Evolutionary conservation across 1,139 yeast species (phyloP), one percentile per base, ranked within the genome.

Genomic region (Nakaseomyces uthaithaninus): DNA sequence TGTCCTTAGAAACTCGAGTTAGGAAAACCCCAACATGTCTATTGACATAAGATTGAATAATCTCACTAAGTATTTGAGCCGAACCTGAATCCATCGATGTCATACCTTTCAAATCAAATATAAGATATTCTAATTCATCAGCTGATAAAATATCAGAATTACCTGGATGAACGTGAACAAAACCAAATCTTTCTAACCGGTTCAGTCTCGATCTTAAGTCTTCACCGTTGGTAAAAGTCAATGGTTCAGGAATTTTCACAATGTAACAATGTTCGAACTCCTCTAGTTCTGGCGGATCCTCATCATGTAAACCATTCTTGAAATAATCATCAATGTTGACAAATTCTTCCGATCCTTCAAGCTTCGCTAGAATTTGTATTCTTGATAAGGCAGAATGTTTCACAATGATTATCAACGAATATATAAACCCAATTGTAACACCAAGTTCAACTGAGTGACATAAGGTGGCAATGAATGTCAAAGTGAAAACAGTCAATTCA

Each of bases 401-500:
- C 33, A 91, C 75, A 7, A 91, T 91, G 44, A 94, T 67, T 28
- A 89, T 69, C 27, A 91, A 65, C 41, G 94, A 86, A 50, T 85
- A 83, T 0, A 77, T 73, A 23, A 85, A 78, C 0, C 98, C 98
- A 23, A 86, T 74, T 1, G 84, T 78, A 42, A 91, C 85, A 2
- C 98, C 98, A 11, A 84, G 77, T 58, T 89, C 95, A 57, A 89
- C 80, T 0, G 96, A 86, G 61, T 81, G 82, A 53, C 82, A 77
- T 28, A 87, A 57, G 0, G 97, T 86, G 2, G 84, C 74, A 3
- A 72, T 36, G 2, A 87, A 74, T 0, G 95, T 86, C 4, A 85
- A 72, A 17, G 71, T 68, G 55, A 89, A 80, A 0, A 95, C 82
- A 8, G 76, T 59, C 9, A 91, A 59, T 54, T 91, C 98, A 51